phyloP scores from a whole-genome alignment of 192 early-diverging fungal genomes.

The Chytriomyces sp. region DNA sequence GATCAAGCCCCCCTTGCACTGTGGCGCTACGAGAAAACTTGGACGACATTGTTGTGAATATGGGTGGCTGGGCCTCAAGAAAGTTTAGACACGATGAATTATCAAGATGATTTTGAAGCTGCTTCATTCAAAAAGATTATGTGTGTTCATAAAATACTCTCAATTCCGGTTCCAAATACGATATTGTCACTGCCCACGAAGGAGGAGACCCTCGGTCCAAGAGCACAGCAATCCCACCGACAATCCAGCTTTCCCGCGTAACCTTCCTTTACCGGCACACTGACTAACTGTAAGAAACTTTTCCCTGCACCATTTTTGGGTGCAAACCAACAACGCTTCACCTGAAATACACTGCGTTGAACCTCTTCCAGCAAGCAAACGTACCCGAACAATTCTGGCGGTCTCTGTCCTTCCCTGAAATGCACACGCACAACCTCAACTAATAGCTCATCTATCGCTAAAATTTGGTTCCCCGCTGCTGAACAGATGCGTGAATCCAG shows the following conservation, averaged over 20 bases:
- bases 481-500: neutral
- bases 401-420: neutral
- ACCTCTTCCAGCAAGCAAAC: conserved; percentile 15
- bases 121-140: neutral
- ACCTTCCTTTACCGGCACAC: neutral
- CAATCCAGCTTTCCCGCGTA: neutral
- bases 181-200: no score
- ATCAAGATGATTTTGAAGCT: neutral
- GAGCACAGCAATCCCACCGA: neutral
- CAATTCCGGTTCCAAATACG: neutral
- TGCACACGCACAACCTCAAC: conserved; percentile 19
- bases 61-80: neutral
- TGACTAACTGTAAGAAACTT: neutral
- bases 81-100: neutral
- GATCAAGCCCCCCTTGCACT: neutral
- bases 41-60: neutral
- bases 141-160: neutral
- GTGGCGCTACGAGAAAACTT: neutral
- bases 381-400: conserved; percentile 5
- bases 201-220: neutral
- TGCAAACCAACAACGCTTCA: neutral
- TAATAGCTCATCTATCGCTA: neutral
- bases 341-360: neutral
- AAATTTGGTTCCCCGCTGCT: neutral
- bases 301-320: no score